Evolutionary conservation across 2,329 filamentous ascomycete genomes (phyloP).

Genomic region (Trichoderma citrinoviride): DNA sequence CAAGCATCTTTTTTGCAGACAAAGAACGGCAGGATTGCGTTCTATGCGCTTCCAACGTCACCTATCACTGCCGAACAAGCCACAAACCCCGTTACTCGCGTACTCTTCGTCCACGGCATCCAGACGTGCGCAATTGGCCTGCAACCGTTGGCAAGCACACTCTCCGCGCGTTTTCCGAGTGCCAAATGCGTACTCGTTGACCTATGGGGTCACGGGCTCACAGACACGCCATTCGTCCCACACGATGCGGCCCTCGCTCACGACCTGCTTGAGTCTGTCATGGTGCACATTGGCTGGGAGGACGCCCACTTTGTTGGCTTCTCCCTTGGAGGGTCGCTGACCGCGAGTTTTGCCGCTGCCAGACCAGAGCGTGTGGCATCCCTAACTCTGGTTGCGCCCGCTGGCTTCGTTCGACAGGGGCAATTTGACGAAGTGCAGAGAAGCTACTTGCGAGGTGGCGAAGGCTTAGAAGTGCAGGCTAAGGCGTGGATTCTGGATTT

Average conservation of each 20-base stretch:
- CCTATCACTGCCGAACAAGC: background rate
- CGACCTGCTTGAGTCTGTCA: background rate
- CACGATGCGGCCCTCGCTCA: slow-evolving; percentile 1
- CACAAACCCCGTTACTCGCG: background rate
- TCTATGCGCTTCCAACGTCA: background rate
- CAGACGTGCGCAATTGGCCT: slow-evolving; percentile 10
- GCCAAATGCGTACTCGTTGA: slow-evolving; percentile 10
- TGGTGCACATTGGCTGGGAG: background rate
- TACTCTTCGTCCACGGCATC: slow-evolving; percentile 4
- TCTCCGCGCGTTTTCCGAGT: background rate
- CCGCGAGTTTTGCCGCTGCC: background rate
- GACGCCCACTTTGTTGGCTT: background rate
- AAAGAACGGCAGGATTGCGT: background rate
- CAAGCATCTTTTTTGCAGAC: background rate
- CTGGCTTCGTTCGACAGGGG: background rate
- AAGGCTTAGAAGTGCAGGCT: background rate
- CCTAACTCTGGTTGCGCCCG: background rate
- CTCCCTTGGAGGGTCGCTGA: background rate
- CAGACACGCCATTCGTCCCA: background rate
- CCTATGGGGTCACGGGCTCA: slow-evolving; percentile 15
- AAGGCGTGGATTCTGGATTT: background rate
- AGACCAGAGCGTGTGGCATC: slow-evolving; percentile 2
- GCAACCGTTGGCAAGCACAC: background rate
- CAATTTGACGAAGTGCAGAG: background rate
- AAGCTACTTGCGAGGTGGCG: slow-evolving; percentile 1